phyloP scores from a whole-genome alignment of 192 early-diverging fungal genomes.

The Linnemannia elongata region DNA sequence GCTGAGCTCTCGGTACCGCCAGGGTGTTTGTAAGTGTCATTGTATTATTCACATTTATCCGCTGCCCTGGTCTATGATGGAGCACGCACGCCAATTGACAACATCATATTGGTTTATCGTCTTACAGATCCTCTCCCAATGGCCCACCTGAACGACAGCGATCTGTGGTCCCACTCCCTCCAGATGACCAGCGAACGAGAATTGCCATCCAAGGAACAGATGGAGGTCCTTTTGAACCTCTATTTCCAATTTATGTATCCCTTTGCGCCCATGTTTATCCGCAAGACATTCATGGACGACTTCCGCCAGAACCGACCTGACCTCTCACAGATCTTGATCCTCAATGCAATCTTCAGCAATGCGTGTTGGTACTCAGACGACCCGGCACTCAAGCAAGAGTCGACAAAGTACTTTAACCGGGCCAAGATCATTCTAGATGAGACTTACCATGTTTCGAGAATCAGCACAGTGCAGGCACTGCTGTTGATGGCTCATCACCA shows the following conservation, averaged over 20 bases:
- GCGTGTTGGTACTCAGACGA: conserved; percentile 61
- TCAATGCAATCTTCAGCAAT: conserved; percentile 68
- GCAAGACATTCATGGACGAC: conserved; percentile 54
- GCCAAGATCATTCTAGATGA: conserved; percentile 79
- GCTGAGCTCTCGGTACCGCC: conserved; percentile 67
- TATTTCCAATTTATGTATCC: conserved; percentile 81
- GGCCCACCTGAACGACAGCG: conserved; percentile 35
- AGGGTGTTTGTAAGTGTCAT: conserved; percentile 54
- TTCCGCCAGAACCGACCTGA: conserved; percentile 36
- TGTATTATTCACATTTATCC: background rate
- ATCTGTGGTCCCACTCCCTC: conserved; percentile 38
- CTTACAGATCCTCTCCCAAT: conserved; percentile 37
- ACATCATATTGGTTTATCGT: background rate
- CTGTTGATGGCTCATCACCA: conserved; percentile 76
- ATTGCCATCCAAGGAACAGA: conserved; percentile 70
- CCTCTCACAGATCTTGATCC: conserved; percentile 53
- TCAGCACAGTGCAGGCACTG: conserved; percentile 75
- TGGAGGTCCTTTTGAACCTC: conserved; percentile 65
- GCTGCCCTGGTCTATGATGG: background rate
- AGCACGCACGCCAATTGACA: background rate
- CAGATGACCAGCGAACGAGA: conserved; percentile 46
- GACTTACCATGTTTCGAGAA: conserved; percentile 68
- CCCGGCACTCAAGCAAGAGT: conserved; percentile 42
- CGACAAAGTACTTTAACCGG: conserved; percentile 70
- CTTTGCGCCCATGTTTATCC: conserved; percentile 75